These are phyloP conservation scores for Irpex sp. DNA, from an alignment of 1,284 basidiomycete genomes.

Conservation along the genomic window DNA sequence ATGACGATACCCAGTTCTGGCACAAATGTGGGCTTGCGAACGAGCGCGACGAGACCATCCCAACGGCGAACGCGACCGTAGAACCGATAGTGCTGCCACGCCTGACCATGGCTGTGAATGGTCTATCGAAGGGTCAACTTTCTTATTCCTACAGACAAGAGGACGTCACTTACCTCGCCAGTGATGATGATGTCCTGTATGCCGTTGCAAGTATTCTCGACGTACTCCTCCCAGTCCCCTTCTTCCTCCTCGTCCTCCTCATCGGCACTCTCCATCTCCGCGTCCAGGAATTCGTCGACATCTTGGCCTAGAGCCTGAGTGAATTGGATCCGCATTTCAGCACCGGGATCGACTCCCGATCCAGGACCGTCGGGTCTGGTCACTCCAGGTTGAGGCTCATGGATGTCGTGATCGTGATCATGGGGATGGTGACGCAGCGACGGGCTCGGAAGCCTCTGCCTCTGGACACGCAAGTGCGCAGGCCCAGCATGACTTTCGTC, in stretches of 20 bases:
- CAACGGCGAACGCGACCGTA: constrained; percentile 63
- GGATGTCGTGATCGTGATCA: not conserved
- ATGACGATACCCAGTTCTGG: constrained; percentile 40
- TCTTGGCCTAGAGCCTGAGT: constrained; percentile 15
- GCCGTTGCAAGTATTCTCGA: constrained; percentile 39
- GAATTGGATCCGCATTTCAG: constrained; percentile 1
- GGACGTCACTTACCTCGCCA: constrained; percentile 39
- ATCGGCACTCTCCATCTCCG: constrained; percentile 18
- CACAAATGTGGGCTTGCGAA: constrained; percentile 42
- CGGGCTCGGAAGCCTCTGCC: not conserved
- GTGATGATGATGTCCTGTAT: constrained; percentile 56
- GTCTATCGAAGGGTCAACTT: constrained; percentile 33
- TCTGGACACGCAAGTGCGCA: not conserved
- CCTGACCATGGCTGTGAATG: constrained; percentile 49
- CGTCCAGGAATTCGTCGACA: constrained; percentile 28
- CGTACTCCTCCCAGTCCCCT: constrained; percentile 15
- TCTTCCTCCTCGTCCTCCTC: constrained; percentile 19
- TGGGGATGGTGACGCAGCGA: not conserved
- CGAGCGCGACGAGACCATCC: constrained; percentile 65
- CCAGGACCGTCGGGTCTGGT: constrained; percentile 5
- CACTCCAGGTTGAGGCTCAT: not conserved
- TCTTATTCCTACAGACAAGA: not conserved
- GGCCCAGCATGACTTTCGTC: not conserved
- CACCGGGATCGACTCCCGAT: not conserved
- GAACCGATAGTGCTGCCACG: constrained; percentile 57